Conservation (phyloP, 768 basidiomycete species). For the Tricholoma terreum region DNA sequence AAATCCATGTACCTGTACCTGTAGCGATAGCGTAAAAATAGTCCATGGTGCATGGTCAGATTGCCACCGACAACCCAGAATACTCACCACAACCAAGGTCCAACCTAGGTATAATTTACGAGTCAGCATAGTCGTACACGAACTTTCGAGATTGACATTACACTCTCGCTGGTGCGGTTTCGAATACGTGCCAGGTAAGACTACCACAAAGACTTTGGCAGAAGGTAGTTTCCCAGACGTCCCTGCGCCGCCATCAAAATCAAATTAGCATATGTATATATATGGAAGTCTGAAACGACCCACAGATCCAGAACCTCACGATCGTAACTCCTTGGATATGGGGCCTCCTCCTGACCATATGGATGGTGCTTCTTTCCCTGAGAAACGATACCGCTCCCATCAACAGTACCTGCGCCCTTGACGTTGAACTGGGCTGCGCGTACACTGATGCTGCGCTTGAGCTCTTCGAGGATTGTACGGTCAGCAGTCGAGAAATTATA, state of each 20-base stretch:
- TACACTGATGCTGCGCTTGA: slow-evolving; percentile 49
- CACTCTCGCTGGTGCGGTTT: slow-evolving; percentile 59
- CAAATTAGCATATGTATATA: neutral
- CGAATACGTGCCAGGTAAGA: slow-evolving; percentile 64
- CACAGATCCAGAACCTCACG: slow-evolving; percentile 63
- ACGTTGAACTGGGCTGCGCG: slow-evolving; percentile 55
- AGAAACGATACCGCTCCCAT: slow-evolving; percentile 26
- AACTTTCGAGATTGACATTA: slow-evolving; percentile 28
- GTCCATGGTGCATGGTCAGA: neutral
- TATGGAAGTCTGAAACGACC: slow-evolving; percentile 28
- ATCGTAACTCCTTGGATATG: slow-evolving; percentile 70
- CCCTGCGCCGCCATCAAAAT: slow-evolving; percentile 39
- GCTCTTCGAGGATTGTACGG: slow-evolving; percentile 56
- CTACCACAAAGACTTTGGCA: slow-evolving; percentile 53
- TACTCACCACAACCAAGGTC: slow-evolving; percentile 71
- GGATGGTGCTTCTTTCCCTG: slow-evolving; percentile 56
- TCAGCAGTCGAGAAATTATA: slow-evolving; percentile 58
- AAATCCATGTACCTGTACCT: slow-evolving; percentile 76
- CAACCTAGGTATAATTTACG: slow-evolving; percentile 35
- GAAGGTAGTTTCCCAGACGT: slow-evolving; percentile 65
- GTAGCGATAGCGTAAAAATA: neutral
- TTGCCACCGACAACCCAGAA: neutral
- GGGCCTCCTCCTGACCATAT: slow-evolving; percentile 46
- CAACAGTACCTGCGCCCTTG: slow-evolving; percentile 39
- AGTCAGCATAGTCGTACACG: slow-evolving; percentile 11